Base-by-base conservation (phyloP, 2,329 filamentous ascomycete genomes). In the Penicillium digitatum region DNA sequence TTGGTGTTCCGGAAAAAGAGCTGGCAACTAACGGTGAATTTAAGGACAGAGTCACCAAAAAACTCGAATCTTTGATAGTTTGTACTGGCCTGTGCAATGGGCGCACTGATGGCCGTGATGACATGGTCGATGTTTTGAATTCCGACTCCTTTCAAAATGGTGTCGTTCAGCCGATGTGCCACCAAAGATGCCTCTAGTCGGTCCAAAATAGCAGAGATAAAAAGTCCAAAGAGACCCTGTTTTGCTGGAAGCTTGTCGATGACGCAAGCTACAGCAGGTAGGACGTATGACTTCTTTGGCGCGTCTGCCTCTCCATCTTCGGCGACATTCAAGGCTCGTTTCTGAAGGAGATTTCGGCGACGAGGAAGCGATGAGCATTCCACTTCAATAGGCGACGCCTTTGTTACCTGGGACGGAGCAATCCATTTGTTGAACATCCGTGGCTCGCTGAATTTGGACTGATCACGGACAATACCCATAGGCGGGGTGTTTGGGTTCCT, bases 51-150 rank as follows among this genome's bases (percentile, higher is more conserved):
- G 65, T 97, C 93, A 0, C 94, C 94, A 0, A 96, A 75, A 62
- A 95, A 95, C 68, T 97, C 94, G 0, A 95, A 76, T 3, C 88
- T 80, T 64, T 97, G 88, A 67, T 96, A 96, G 60, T 96, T 82
- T 0, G 79, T 80, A 1, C 75, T 69, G 45, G 86, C 84, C 2
- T 72, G 67, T 0, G 89, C 84, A 1, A 78, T 78, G 0, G 86
- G 82, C 0, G 89, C 78, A 48, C 82, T 88, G 47, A 95, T 86
- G 1, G 92, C 90, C 10, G 83, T 85, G 1, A 85, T 69, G 0
- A 95, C 67, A 32, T 87, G 74, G 0, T 75, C 71, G 3, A 83
- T 60, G 59, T 87, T 72, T 0, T 70, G 69, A 34, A 93, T 81
- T 0, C 69, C 66, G 1, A 90, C 71, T 1, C 75, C 68, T 14